Evolutionary conservation across 2,329 filamentous ascomycete species (phyloP).

Genomic region (Cladorrhinum sp.): DNA sequence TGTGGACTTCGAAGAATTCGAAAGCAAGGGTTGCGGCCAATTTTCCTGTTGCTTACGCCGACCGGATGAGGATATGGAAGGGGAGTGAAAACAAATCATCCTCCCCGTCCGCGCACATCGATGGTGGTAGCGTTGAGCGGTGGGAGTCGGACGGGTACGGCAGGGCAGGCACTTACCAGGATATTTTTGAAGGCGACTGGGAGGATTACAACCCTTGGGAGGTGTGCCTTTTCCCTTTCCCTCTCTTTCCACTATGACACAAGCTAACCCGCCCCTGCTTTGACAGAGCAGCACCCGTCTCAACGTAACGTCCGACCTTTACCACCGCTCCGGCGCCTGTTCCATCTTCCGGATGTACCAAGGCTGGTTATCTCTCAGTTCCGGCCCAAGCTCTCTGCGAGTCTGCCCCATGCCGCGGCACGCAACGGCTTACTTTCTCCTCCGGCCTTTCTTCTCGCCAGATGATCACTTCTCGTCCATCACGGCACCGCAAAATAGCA

Average conservation of each 20-base stretch:
- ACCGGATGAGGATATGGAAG: slow-evolving; percentile 54
- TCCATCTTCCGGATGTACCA: slow-evolving; percentile 76
- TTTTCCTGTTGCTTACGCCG: slow-evolving; percentile 58
- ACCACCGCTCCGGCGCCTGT: slow-evolving; percentile 69
- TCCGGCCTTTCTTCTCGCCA: slow-evolving; percentile 68
- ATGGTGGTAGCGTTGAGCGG: slow-evolving; percentile 63
- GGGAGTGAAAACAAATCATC: slow-evolving; percentile 37
- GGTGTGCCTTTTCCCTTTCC: slow-evolving; percentile 33
- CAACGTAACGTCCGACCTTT: slow-evolving; percentile 63
- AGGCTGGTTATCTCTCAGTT: slow-evolving; percentile 67
- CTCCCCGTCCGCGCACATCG: slow-evolving; percentile 56
- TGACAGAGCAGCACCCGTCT: slow-evolving; percentile 51
- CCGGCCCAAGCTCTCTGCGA: slow-evolving; percentile 45
- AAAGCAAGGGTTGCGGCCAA: slow-evolving; percentile 41
- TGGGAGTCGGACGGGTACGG: slow-evolving; percentile 65
- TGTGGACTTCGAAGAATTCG: slow-evolving; percentile 52
- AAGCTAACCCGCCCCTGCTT: not conserved
- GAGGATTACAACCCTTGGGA: slow-evolving; percentile 76
- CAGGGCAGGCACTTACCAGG: slow-evolving; percentile 57
- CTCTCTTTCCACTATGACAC: not conserved
- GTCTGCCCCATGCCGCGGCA: slow-evolving; percentile 70
- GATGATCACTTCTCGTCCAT: slow-evolving; percentile 54
- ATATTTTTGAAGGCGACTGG: slow-evolving; percentile 67
- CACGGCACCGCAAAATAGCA: slow-evolving; percentile 41
- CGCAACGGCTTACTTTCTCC: slow-evolving; percentile 72